phyloP scores from a whole-genome alignment of 1,139 yeast genomes.

The Yamadazyma kanchanaburiensis region DNA sequence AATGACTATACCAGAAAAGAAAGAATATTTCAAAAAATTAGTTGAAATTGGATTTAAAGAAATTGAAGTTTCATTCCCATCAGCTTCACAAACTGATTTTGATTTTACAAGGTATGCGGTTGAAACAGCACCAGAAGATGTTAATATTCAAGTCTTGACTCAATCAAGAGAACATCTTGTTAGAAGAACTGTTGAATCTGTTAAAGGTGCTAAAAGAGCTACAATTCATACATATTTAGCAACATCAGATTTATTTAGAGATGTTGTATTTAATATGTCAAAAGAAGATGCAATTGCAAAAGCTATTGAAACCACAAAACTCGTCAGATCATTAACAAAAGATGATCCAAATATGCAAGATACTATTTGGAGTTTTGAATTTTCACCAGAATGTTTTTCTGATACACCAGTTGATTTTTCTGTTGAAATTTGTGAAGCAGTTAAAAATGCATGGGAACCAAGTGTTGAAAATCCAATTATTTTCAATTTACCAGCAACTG shows the following conservation, averaged over 20 bases:
- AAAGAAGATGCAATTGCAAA: constrained; percentile 73
- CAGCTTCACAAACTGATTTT: constrained; percentile 93
- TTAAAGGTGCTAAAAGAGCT: constrained; percentile 87
- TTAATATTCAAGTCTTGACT: constrained; percentile 84
- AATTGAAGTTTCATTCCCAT: constrained; percentile 94
- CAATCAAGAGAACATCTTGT: constrained; percentile 92
- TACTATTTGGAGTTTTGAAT: constrained; percentile 87
- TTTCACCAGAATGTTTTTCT: constrained; percentile 92
- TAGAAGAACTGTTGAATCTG: constrained; percentile 82
- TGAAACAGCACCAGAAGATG: constrained; percentile 91
- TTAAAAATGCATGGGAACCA: constrained; percentile 90
- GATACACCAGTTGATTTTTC: constrained; percentile 87
- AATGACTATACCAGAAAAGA: constrained; percentile 87
- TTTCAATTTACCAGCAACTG: constrained; percentile 98
- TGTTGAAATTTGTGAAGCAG: constrained; percentile 90
- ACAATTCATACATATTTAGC: constrained; percentile 90
- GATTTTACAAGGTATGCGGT: constrained; percentile 94
- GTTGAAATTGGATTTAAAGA: constrained; percentile 94
- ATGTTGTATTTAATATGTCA: constrained; percentile 84
- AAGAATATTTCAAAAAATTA: constrained; percentile 79
- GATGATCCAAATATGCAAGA: constrained; percentile 73
- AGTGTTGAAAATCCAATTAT: constrained; percentile 78
- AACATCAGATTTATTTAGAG: constrained; percentile 86
- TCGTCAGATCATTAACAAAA: constrained; percentile 81
- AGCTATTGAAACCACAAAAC: constrained; percentile 79